These are phyloP conservation scores for Diaporthe velutina DNA, from an alignment of 2,329 filamentous ascomycete genomes.

Conservation along the genomic window DNA sequence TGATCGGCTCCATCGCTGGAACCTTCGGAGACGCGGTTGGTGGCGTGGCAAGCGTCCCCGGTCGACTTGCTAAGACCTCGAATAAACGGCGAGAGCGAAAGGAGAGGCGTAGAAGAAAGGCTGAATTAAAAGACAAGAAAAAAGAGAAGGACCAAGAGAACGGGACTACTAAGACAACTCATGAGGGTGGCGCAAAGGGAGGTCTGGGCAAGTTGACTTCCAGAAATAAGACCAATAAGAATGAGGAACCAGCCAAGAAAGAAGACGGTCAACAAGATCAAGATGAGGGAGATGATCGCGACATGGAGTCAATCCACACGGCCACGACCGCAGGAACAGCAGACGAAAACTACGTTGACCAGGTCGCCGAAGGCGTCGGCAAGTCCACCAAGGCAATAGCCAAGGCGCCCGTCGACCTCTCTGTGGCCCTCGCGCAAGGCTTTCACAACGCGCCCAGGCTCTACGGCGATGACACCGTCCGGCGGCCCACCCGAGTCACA, in stretches of 20 bases:
- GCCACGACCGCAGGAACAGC: conserved; percentile 46
- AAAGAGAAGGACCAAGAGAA: conserved; percentile 42
- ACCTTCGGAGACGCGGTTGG: conserved; percentile 70
- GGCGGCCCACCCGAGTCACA: conserved; percentile 72
- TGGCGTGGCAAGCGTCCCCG: conserved; percentile 75
- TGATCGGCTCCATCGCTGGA: conserved; percentile 71
- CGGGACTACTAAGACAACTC: conserved; percentile 35
- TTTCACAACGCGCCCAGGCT: conserved; percentile 79
- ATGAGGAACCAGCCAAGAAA: not conserved
- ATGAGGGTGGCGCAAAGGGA: conserved; percentile 20
- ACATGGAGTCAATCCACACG: conserved; percentile 41
- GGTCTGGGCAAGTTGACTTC: conserved; percentile 16
- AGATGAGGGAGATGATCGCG: not conserved
- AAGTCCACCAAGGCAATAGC: conserved; percentile 65
- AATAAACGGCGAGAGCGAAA: conserved; percentile 65
- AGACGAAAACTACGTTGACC: conserved; percentile 58
- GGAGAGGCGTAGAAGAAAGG: conserved; percentile 45
- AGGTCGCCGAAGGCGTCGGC: conserved; percentile 65
- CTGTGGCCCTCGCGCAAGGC: conserved; percentile 73
- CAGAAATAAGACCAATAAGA: conserved; percentile 9
- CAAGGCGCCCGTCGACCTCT: conserved; percentile 71
- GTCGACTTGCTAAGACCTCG: conserved; percentile 69
- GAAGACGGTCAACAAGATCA: conserved; percentile 14
- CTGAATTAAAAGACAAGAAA: not conserved
- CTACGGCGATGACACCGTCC: conserved; percentile 78